Evolutionary conservation across 805 yeast species (phyloP).

Genomic region (Saturnispora hagleri): DNA sequence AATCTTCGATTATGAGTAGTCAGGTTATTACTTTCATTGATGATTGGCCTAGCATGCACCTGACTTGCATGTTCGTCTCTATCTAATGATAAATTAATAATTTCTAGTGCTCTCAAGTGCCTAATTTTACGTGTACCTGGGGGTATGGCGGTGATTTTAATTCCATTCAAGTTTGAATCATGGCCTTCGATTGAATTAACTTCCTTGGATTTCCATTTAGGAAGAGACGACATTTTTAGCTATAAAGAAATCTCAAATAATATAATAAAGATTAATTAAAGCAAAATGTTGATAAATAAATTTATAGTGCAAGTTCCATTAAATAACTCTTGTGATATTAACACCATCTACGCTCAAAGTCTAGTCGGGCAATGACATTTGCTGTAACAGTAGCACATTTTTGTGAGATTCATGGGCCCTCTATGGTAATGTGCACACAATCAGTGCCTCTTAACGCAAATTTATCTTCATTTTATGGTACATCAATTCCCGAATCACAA

Average conservation of each 20-base stretch:
- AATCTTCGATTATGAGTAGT: neutral
- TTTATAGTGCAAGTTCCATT: neutral
- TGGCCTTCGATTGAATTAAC: neutral
- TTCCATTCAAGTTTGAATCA: neutral
- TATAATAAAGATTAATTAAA: neutral
- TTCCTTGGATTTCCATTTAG: neutral
- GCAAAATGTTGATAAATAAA: neutral
- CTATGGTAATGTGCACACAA: slow-evolving; percentile 57
- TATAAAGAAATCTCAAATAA: neutral
- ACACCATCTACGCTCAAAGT: neutral
- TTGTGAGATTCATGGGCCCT: slow-evolving; percentile 73
- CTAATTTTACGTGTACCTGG: slow-evolving; percentile 19
- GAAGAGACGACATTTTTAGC: slow-evolving; percentile 4
- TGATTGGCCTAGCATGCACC: neutral
- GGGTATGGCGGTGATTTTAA: slow-evolving; percentile 8
- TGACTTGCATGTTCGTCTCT: neutral
- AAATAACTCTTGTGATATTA: neutral
- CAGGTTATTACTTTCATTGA: neutral
- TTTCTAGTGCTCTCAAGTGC: slow-evolving; percentile 15
- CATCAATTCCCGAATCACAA: slow-evolving; percentile 29
- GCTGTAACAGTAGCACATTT: slow-evolving; percentile 58
- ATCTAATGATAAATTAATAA: neutral
- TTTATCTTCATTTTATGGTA: slow-evolving; percentile 26
- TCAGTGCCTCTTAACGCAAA: slow-evolving; percentile 10
- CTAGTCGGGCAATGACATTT: slow-evolving; percentile 25